phyloP scores from a whole-genome alignment of 2,329 filamentous ascomycete genomes.

The Aureobasidium sp. region DNA sequence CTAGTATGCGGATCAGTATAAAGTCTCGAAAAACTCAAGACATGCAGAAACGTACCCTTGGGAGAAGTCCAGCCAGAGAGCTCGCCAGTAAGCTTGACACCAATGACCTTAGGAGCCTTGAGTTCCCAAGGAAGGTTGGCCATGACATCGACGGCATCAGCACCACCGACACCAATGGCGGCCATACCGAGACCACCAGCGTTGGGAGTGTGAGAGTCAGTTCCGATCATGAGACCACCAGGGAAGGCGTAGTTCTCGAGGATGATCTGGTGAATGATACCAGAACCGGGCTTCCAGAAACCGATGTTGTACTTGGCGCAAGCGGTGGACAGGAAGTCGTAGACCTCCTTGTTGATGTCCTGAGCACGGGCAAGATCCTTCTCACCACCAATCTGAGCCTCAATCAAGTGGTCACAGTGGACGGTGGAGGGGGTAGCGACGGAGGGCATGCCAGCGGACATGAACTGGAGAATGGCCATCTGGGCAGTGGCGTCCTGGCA shows the following conservation, averaged over 20 bases:
- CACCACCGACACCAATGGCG: slow-evolving; percentile 94
- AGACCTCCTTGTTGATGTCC: slow-evolving; percentile 97
- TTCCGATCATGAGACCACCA: slow-evolving; percentile 65
- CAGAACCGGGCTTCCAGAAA: slow-evolving; percentile 98
- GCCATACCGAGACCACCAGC: slow-evolving; percentile 92
- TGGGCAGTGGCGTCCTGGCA: slow-evolving; percentile 99
- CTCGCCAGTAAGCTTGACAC: slow-evolving; percentile 87
- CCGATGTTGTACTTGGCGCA: slow-evolving; percentile 99
- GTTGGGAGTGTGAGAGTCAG: slow-evolving; percentile 96
- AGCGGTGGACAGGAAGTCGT: slow-evolving; percentile 88
- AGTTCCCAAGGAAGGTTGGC: slow-evolving; percentile 95
- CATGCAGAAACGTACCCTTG: slow-evolving; percentile 60
- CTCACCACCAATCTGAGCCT: slow-evolving; percentile 85
- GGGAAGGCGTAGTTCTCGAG: slow-evolving; percentile 99
- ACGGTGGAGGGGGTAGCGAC: slow-evolving; percentile 93
- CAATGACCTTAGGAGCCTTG: slow-evolving; percentile 95
- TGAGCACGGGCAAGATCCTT: slow-evolving; percentile 91
- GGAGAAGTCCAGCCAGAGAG: slow-evolving; percentile 87
- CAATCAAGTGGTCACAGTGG: slow-evolving; percentile 93
- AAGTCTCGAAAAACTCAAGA: neutral
- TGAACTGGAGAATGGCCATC: slow-evolving; percentile 99
- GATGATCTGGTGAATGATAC: slow-evolving; percentile 98
- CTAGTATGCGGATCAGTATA: slow-evolving; percentile 39
- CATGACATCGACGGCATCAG: slow-evolving; percentile 98
- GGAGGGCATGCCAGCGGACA: slow-evolving; percentile 93